Conservation (phyloP, 2,329 filamentous ascomycete species). For the Colletotrichum sp. region DNA sequence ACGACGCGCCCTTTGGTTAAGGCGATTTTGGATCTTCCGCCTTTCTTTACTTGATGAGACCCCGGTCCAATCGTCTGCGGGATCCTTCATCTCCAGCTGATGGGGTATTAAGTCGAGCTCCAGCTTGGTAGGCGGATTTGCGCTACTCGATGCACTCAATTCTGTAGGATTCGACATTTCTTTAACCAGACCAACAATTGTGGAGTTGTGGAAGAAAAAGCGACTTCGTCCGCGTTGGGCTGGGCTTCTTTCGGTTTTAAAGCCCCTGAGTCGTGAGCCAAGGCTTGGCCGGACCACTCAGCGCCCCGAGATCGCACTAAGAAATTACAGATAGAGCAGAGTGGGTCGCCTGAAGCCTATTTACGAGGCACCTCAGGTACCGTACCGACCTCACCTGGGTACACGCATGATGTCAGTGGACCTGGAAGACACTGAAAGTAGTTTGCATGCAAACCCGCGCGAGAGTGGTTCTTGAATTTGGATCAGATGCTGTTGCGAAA, state of each 20-base stretch:
- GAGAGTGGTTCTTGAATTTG: not conserved
- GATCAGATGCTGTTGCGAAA: not conserved
- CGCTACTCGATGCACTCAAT: not conserved
- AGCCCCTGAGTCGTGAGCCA: not conserved
- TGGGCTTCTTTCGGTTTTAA: not conserved
- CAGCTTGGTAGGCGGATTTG: too few species aligned
- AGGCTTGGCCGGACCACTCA: not conserved
- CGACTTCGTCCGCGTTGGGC: not conserved
- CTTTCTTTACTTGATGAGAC: conserved; percentile 4
- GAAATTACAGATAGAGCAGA: not conserved
- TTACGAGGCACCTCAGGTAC: not conserved
- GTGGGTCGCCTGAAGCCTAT: not conserved
- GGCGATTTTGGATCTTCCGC: conserved; percentile 10
- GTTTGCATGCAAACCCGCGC: not conserved
- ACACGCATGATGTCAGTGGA: not conserved
- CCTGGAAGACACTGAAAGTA: not conserved
- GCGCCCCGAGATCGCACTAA: not conserved
- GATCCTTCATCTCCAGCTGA: not conserved
- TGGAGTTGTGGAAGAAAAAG: not conserved
- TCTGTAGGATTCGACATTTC: not conserved
- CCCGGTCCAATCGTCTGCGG: conserved; percentile 2
- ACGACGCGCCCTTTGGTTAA: conserved; percentile 13
- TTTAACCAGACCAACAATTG: not conserved
- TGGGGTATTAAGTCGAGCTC: not conserved
- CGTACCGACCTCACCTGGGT: not conserved